These are phyloP conservation scores for Cucumis cinereus DNA, from an alignment of 306 rosid genomes.

Conservation along the genomic window DNA sequence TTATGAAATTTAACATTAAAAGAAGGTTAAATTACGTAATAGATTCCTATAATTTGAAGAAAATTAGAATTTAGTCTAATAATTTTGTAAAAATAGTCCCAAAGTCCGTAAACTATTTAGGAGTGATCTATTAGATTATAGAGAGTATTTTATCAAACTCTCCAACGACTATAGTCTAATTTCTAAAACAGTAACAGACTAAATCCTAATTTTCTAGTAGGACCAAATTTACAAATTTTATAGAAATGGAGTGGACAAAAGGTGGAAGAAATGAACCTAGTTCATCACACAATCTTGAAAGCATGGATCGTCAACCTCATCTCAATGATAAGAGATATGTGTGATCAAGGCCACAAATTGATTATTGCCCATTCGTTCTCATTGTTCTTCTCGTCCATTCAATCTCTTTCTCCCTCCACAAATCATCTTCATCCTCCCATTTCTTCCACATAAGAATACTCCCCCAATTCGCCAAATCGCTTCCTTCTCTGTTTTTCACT, in stretches of 20 bases:
- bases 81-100: too few relatives aligned
- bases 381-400: constrained; percentile 34
- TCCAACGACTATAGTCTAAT: too few relatives aligned
- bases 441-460: constrained; percentile 6
- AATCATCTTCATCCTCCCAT: constrained; percentile 1
- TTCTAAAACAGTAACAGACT: too few relatives aligned
- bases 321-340: constrained; percentile 73
- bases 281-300: constrained; percentile 8
- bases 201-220: too few relatives aligned
- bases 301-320: constrained; percentile 61
- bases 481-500: not conserved
- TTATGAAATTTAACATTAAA: too few relatives aligned
- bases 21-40: too few relatives aligned
- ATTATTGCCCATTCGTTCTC: constrained; percentile 39
- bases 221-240: too few relatives aligned
- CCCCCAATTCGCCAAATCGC: not conserved
- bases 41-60: too few relatives aligned
- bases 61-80: too few relatives aligned
- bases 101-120: too few relatives aligned
- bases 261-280: not conserved
- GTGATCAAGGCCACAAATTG: constrained; percentile 11
- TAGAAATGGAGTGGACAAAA: not conserved
- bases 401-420: constrained; percentile 10
- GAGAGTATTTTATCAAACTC: too few relatives aligned
- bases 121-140: too few relatives aligned